These are phyloP conservation scores for Penicillium sp. DNA, from an alignment of 2,329 filamentous ascomycete species.

Conservation along the genomic window DNA sequence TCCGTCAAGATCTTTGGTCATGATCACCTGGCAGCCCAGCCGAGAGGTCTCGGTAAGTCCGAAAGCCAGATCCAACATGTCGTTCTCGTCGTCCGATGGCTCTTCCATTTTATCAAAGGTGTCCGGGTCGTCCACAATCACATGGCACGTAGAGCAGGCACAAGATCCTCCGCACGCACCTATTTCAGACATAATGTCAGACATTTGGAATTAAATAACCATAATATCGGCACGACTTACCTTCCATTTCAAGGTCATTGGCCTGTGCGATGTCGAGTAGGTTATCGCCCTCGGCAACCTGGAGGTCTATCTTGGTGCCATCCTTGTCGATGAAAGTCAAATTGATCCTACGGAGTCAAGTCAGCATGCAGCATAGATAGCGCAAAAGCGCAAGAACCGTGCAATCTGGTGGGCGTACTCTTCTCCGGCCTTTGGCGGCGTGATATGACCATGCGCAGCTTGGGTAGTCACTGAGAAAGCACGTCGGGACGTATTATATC, in stretches of 20 bases:
- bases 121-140: slow-evolving; percentile 73
- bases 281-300: slow-evolving; percentile 84
- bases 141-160: slow-evolving; percentile 89
- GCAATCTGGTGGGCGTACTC: slow-evolving; percentile 61
- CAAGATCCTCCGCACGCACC: slow-evolving; percentile 92
- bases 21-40: slow-evolving; percentile 85
- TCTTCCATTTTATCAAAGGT: slow-evolving; percentile 77
- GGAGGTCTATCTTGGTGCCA: slow-evolving; percentile 69
- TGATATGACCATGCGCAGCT: slow-evolving; percentile 73
- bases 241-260: slow-evolving; percentile 97
- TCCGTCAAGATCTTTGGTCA: slow-evolving; percentile 88
- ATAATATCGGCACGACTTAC: slow-evolving; percentile 38
- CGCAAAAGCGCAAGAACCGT: not conserved
- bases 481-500: slow-evolving; percentile 39
- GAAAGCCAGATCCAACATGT: slow-evolving; percentile 89
- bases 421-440: slow-evolving; percentile 82
- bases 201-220: not conserved
- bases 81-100: slow-evolving; percentile 78
- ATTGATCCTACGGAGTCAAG: slow-evolving; percentile 60
- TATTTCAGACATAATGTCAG: slow-evolving; percentile 25
- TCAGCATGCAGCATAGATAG: slow-evolving; percentile 8
- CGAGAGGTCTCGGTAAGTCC: slow-evolving; percentile 82
- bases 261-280: slow-evolving; percentile 92
- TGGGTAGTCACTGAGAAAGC: slow-evolving; percentile 65
- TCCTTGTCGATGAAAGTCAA: slow-evolving; percentile 96